phyloP scores from a whole-genome alignment of 345 rosid species.

The Nasturtium officinale region DNA sequence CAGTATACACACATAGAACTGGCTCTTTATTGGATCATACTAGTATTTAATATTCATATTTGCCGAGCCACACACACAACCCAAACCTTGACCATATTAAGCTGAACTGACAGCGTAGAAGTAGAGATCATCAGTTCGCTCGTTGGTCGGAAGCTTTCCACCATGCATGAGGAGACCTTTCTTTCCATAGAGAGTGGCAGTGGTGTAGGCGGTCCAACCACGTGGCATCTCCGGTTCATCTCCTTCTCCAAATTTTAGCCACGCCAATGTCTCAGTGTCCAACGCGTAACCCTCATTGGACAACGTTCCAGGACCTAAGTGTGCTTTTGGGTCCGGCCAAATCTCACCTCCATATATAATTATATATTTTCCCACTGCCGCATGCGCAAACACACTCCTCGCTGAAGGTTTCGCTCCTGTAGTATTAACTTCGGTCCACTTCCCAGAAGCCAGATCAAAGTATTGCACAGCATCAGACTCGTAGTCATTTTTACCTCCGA shows the following conservation, averaged over 20 bases:
- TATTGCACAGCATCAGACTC: neutral
- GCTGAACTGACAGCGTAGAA: conserved; percentile 10
- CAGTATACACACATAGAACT: too few relatives aligned
- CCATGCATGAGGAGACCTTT: conserved; percentile 33
- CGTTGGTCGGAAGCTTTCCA: conserved; percentile 11
- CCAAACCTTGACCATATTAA: neutral
- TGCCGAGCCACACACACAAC: neutral
- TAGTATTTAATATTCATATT: too few relatives aligned
- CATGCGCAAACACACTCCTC: conserved; percentile 23
- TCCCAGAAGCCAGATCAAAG: neutral
- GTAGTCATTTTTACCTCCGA: neutral
- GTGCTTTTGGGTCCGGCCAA: neutral
- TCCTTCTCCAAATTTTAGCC: neutral
- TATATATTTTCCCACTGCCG: conserved; percentile 16
- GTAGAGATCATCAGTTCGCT: conserved; percentile 18
- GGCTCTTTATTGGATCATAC: too few relatives aligned
- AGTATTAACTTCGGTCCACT: conserved; percentile 25
- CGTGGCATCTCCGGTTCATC: neutral
- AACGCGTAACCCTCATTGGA: neutral
- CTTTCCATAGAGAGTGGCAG: conserved; percentile 10
- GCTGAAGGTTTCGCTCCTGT: conserved; percentile 15
- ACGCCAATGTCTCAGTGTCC: conserved; percentile 8
- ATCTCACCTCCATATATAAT: conserved; percentile 19
- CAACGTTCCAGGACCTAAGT: neutral
- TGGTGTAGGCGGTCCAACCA: conserved; percentile 19